Conservation (phyloP, 2,329 filamentous ascomycete species). For the Hypoxylon sp. region DNA sequence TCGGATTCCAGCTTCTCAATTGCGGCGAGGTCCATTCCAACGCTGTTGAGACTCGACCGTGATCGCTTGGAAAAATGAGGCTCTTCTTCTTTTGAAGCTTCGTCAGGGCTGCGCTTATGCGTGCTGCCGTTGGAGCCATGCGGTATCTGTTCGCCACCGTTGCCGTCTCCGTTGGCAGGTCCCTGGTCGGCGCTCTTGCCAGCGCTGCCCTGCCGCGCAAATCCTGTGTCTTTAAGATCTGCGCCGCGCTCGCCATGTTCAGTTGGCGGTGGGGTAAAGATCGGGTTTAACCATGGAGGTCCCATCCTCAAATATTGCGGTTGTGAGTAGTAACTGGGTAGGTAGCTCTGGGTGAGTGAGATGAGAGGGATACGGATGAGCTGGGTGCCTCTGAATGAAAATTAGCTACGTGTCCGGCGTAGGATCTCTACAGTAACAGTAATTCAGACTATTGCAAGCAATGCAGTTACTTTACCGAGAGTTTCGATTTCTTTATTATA, state of each 20-base stretch:
- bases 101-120: not conserved
- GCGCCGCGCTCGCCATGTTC: not conserved
- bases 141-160: not conserved
- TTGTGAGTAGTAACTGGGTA: not conserved
- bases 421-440: too few relatives aligned
- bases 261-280: not conserved
- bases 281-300: not conserved
- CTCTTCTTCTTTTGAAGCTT: not conserved
- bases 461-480: too few relatives aligned
- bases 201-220: too few relatives aligned
- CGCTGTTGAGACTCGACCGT: too few relatives aligned
- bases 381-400: too few relatives aligned
- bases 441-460: too few relatives aligned
- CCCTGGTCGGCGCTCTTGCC: too few relatives aligned
- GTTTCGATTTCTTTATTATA: too few relatives aligned
- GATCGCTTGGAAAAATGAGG: not conserved
- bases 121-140: not conserved
- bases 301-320: not conserved
- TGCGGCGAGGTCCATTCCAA: not conserved
- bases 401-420: too few relatives aligned
- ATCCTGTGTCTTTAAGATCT: not conserved
- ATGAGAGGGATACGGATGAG: not conserved
- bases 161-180: too few relatives aligned
- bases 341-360: not conserved
- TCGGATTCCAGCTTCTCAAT: slow-evolving; percentile 1